phyloP scores from a whole-genome alignment of 1,139 yeast genomes.

The Casaregolazyma lundiana region DNA sequence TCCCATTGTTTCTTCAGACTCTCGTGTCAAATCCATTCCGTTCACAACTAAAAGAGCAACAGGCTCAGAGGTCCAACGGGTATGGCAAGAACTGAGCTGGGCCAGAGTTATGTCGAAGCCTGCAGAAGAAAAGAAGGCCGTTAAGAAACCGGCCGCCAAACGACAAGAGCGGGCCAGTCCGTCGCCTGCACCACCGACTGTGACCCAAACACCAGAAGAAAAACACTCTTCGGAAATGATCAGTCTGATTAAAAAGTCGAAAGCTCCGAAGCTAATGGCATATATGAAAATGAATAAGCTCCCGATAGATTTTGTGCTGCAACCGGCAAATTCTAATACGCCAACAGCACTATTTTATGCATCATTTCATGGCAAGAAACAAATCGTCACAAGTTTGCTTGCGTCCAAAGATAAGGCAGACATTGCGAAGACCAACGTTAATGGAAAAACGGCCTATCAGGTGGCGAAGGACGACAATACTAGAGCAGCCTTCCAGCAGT shows the following conservation, averaged over 20 bases:
- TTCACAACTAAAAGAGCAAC: constrained; percentile 91
- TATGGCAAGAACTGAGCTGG: constrained; percentile 77
- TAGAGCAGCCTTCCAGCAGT: constrained; percentile 58
- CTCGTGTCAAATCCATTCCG: constrained; percentile 54
- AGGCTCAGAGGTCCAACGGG: constrained; percentile 68
- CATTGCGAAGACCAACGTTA: constrained; percentile 52
- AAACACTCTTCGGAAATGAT: constrained; percentile 51
- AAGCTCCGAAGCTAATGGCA: constrained; percentile 67
- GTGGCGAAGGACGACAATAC: constrained; percentile 43
- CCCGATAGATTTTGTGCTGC: constrained; percentile 45
- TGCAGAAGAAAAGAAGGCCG: constrained; percentile 31
- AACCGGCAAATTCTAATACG: constrained; percentile 51
- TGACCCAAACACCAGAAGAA: constrained; percentile 32
- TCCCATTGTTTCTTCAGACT: constrained; percentile 33
- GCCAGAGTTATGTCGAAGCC: constrained; percentile 56
- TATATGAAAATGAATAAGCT: constrained; percentile 58
- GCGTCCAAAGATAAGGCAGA: constrained; percentile 61
- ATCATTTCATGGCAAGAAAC: constrained; percentile 59
- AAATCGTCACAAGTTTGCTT: constrained; percentile 63
- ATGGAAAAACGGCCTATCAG: constrained; percentile 65
- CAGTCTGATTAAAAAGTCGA: constrained; percentile 61
- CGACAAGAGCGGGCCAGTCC: constrained; percentile 23
- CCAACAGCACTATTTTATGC: constrained; percentile 84
- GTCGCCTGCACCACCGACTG: constrained; percentile 1
- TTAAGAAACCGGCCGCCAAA: constrained; percentile 23